Conservation (phyloP, 2,329 filamentous ascomycete genomes). For the Sphaerulina populicola region DNA sequence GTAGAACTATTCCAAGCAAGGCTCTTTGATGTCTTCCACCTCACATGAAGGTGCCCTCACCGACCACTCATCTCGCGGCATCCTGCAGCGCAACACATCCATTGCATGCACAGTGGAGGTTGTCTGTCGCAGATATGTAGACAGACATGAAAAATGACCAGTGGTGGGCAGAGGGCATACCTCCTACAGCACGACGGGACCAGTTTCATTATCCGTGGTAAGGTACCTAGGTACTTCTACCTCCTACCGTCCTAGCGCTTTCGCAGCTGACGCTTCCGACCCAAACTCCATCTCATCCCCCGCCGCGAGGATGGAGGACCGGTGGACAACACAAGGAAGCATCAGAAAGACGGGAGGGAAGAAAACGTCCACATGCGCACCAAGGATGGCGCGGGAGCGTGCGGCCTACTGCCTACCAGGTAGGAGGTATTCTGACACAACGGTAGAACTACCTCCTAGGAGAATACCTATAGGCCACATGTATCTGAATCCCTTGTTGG, state of each 20-base stretch:
- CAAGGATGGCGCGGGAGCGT: not conserved
- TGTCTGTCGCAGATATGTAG: not conserved
- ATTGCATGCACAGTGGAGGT: not conserved
- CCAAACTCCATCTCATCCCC: not conserved
- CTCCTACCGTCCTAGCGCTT: not conserved
- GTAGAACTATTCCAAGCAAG: not conserved
- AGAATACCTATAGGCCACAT: too few relatives aligned
- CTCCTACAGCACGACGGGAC: not conserved
- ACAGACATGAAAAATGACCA: not conserved
- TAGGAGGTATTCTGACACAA: slow-evolving; percentile 1
- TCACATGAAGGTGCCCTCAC: not conserved
- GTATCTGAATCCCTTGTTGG: not conserved
- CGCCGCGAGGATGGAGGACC: not conserved
- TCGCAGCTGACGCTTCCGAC: not conserved
- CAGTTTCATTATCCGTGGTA: too few relatives aligned
- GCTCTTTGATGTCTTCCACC: not conserved
- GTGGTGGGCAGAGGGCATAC: not conserved
- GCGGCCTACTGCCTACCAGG: not conserved
- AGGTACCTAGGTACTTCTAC: too few relatives aligned
- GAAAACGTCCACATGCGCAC: slow-evolving; percentile 4
- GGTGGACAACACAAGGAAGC: not conserved
- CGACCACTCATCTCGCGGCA: not conserved
- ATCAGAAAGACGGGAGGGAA: not conserved
- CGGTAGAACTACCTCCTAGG: not conserved
- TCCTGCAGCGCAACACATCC: not conserved